These are phyloP conservation scores for Curvularia sp. DNA, from an alignment of 2,329 filamentous ascomycete genomes.

Conservation along the genomic window DNA sequence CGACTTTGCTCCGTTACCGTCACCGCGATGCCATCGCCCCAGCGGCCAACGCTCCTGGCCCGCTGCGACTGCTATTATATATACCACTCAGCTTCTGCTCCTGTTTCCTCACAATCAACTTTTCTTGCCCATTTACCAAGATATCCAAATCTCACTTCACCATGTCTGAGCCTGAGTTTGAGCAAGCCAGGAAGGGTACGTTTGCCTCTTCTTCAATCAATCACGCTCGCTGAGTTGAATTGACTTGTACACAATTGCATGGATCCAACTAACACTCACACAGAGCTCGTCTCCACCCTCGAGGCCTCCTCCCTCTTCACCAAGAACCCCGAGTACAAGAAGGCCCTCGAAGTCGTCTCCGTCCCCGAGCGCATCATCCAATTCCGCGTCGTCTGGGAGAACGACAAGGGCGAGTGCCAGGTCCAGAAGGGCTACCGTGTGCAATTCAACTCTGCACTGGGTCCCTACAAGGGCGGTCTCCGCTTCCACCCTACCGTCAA, in stretches of 20 bases:
- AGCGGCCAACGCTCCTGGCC: constrained; percentile 23
- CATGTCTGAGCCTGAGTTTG: constrained; percentile 97
- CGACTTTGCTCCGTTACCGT: constrained; percentile 25
- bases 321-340: constrained; percentile 93
- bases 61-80: constrained; percentile 36
- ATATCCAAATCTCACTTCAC: constrained; percentile 23
- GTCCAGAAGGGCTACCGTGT: constrained; percentile 96
- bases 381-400: constrained; percentile 97
- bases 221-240: no score
- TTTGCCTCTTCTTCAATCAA: constrained; percentile 4
- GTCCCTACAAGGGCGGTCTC: constrained; percentile 97
- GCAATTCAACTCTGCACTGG: constrained; percentile 97
- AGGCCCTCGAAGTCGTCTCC: constrained; percentile 83
- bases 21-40: constrained; percentile 29
- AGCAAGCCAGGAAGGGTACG: constrained; percentile 96
- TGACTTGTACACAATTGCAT: neutral
- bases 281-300: constrained; percentile 93
- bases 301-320: constrained; percentile 92
- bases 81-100: constrained; percentile 30
- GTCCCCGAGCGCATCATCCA: constrained; percentile 96
- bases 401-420: constrained; percentile 87
- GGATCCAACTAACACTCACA: constrained; percentile 18
- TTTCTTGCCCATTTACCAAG: constrained; percentile 11
- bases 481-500: constrained; percentile 92
- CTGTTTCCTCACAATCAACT: constrained; percentile 18